These are phyloP conservation scores for Xylogone sp. DNA, from an alignment of 2,329 filamentous ascomycete genomes.

Conservation along the genomic window DNA sequence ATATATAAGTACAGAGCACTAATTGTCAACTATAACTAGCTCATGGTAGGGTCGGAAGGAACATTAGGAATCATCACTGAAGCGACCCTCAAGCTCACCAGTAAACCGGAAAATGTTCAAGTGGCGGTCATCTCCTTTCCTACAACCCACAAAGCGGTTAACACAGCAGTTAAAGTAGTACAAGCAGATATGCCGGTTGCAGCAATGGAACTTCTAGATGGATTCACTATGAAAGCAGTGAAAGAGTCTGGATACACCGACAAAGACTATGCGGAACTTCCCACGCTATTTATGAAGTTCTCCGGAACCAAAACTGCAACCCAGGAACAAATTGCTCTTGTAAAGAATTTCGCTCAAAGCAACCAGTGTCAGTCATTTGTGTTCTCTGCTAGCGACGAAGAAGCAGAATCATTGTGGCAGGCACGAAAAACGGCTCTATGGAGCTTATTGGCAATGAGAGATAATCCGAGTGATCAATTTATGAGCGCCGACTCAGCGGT, in stretches of 20 bases:
- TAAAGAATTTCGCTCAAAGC: constrained; percentile 60
- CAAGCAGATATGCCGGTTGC: constrained; percentile 40
- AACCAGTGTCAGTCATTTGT: constrained; percentile 66
- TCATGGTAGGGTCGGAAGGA: constrained; percentile 79
- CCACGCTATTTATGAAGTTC: constrained; percentile 84
- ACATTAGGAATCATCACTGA: constrained; percentile 79
- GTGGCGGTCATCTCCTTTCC: constrained; percentile 78
- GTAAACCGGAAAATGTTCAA: constrained; percentile 68
- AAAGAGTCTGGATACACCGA: constrained; percentile 68
- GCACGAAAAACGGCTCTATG: constrained; percentile 78
- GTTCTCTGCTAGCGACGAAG: constrained; percentile 66
- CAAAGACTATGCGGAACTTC: constrained; percentile 65
- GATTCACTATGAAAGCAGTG: constrained; percentile 78
- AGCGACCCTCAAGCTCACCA: constrained; percentile 73
- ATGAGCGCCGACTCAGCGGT: constrained; percentile 76
- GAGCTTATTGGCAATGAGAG: constrained; percentile 70
- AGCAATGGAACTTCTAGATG: constrained; percentile 72
- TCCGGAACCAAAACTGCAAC: constrained; percentile 73
- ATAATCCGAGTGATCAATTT: constrained; percentile 61
- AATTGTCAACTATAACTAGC: constrained; percentile 55
- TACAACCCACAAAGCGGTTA: constrained; percentile 70
- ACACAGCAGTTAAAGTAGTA: constrained; percentile 70
- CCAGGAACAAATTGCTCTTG: constrained; percentile 66
- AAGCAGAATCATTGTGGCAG: constrained; percentile 73
- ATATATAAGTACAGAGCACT: constrained; percentile 56